Percentiles rank a stretch among this genome's conserved stretches.
These are phyloP conservation scores for Cercophora newfieldiana DNA, from an alignment of 495 filamentous ascomycete genomes.

Conservation along the genomic window DNA sequence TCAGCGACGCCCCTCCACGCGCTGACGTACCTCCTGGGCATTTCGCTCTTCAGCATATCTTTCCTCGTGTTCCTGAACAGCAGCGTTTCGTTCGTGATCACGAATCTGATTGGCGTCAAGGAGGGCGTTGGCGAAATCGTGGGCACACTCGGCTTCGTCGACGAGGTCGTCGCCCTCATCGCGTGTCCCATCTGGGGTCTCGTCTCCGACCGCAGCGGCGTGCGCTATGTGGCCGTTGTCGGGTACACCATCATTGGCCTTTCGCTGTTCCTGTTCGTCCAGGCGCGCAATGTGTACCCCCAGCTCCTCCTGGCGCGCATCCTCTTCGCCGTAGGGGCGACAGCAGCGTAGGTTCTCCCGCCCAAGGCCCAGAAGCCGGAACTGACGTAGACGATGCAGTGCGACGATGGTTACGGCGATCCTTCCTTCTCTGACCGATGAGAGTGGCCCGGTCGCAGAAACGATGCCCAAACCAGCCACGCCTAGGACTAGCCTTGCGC, in stretches of 20 bases:
- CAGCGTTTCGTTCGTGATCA: conserved; percentile 90
- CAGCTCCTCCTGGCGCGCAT: conserved; percentile 83
- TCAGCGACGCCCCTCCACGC: conserved; percentile 70
- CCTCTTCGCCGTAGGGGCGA: conserved; percentile 85
- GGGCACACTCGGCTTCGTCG: conserved; percentile 91
- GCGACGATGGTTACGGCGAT: conserved; percentile 98
- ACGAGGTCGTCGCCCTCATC: conserved; percentile 87
- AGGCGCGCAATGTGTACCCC: conserved; percentile 84
- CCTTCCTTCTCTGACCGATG: conserved; percentile 76
- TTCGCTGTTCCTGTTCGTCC: conserved; percentile 76
- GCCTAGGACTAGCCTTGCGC: conserved; percentile 40
- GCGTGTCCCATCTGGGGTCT: conserved; percentile 93
- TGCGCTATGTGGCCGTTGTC: conserved; percentile 72
- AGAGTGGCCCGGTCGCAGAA: conserved; percentile 32
- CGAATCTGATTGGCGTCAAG: conserved; percentile 77
- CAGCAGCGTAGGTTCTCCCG: conserved; percentile 64
- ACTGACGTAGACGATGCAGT: conserved; percentile 31
- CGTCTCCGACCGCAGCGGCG: conserved; percentile 84
- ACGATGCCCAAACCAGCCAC: conserved; percentile 17
- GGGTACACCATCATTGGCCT: conserved; percentile 81
- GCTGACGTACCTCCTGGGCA: conserved; percentile 79
- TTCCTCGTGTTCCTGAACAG: conserved; percentile 98
- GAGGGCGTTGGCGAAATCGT: conserved; percentile 82
- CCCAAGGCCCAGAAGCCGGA: background rate
- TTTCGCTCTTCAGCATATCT: conserved; percentile 92